Evolutionary conservation across 768 basidiomycete species (phyloP), one percentile per base, ranked within the genome.

Genomic region (Tricholoma sp.): DNA sequence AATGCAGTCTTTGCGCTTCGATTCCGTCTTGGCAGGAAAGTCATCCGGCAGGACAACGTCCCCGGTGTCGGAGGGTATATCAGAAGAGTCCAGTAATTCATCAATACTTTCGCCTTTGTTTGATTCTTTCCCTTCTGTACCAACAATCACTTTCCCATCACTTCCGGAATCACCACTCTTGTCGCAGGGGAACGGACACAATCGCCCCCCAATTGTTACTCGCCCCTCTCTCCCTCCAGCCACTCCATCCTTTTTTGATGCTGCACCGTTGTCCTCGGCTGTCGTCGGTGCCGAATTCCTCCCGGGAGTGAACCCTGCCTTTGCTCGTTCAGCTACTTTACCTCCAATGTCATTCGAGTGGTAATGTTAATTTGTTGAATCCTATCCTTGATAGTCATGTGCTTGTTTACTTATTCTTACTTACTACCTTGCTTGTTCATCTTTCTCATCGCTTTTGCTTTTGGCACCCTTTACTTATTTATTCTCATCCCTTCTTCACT

Each of bases 41-140:
- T 34, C 53, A 16, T 49, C 56, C 56, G 52, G 64, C 3, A 73
- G 78, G 10, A 76, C 78, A 0, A 59, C 67, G 4, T 82, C 84
- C 2, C 80, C 79, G 78, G 69, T 74, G 57, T 83, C 81, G 4
- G 68, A 73, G 9, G 47, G 47, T 18, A 71, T 75, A 8, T 69
- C 79, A 29, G 56, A 71, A 16, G 66, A 76, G 39, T 75, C 77
- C 5, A 74, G 54, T 46, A 69, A 75, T 35, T 74, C 76, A 2
- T 75, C 56, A 45, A 72, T 66, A 58, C 72, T 74, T 60, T 82
- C 75, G 59, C 82, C 72, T 51, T 62, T 77, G 22, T 79, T 89
- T 43, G 87, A 89, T 57, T 80, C 85, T 6, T 89, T 90, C 69
- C 89, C 89, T 21, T 80, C 80, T 32, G 87, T 89, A 5, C 88